Base-by-base conservation (phyloP, 495 filamentous ascomycete genomes). In the Hypoxylon cercidicola region DNA sequence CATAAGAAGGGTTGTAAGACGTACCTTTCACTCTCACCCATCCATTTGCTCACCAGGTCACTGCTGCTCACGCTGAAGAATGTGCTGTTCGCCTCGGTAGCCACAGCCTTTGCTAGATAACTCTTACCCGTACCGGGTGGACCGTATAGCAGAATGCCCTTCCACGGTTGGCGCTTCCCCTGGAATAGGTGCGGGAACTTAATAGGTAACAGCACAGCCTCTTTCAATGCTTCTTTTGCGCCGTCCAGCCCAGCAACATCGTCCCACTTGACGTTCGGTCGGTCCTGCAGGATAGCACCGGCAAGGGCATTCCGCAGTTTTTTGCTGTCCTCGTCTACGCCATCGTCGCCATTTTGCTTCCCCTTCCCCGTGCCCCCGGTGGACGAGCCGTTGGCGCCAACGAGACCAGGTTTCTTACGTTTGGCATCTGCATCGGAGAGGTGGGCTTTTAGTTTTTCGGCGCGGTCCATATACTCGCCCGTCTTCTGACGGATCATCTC, bases 51-150 rank as follows among this genome's bases (percentile, higher is more conserved):
- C 28, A 98, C 96, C 77, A 99, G 74, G 74, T 98, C 96, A 80
- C 91, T 95, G 79, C 90, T 94, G 79, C 91, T 96, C 62, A 99
- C 93, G 72, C 93, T 97, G 83, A 99, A 99, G 74, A 99, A 99
- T n/a, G 95, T 99, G 75, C 93, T 97, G 74, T 98, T 98, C 46
- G 96, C 96, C 74, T 99, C 95, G 9, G 95, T 99, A 56, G 95
- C 95, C 35, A 99, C 96, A 8, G 95, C 95, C 73, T 98, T 98
- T 61, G 95, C 95, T 39, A 99, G 82, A 76, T 97, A 97, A 74
- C 88, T 92, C 82, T 99, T 99, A 79, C 95, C 95, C 7, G 95
- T 99, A 66, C 95, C 95, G 0, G 95, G 95, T 0, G 95, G 95
- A 0, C 95, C 95, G 76, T 98, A 99, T 20, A 99, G 85, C 74